Evolutionary conservation across 164 flowering plant genomes (phyloP).

Genomic region (Malania oleifera): DNA sequence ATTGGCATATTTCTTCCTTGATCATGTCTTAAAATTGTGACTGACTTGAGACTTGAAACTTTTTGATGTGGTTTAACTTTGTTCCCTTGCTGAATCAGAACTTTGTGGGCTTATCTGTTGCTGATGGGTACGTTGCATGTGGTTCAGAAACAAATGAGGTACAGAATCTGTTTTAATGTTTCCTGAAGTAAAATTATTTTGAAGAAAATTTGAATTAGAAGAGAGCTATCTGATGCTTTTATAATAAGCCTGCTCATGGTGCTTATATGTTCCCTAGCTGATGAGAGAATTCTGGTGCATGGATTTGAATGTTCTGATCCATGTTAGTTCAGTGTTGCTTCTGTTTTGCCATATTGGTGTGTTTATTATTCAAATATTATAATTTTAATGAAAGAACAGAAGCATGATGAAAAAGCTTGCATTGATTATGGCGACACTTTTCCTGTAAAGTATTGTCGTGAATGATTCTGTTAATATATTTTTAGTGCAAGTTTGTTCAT

Average conservation of each 20-base stretch:
- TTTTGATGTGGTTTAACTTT: conserved; percentile 4
- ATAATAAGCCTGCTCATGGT: background rate
- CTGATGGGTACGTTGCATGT: conserved; percentile 85
- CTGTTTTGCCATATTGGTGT: background rate
- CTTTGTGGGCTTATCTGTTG: conserved; percentile 85
- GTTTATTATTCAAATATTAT: background rate
- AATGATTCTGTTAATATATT: no score
- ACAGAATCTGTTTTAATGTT: conserved; percentile 5
- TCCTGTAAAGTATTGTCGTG: background rate
- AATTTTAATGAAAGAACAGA: no score
- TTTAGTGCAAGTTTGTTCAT: background rate
- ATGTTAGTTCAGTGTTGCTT: background rate
- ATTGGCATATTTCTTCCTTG: background rate
- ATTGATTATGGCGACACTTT: background rate
- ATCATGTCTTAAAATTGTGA: background rate
- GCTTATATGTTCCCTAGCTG: background rate
- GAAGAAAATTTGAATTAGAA: no score
- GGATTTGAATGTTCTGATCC: background rate
- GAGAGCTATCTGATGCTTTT: background rate
- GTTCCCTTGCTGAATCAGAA: conserved; percentile 49
- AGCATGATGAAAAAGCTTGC: background rate
- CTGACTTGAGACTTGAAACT: background rate
- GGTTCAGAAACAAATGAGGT: conserved; percentile 99
- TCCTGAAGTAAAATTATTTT: no score
- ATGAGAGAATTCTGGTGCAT: background rate